These are phyloP conservation scores for Penicillium longicatenatum DNA, from an alignment of 495 filamentous ascomycete species.

Conservation along the genomic window DNA sequence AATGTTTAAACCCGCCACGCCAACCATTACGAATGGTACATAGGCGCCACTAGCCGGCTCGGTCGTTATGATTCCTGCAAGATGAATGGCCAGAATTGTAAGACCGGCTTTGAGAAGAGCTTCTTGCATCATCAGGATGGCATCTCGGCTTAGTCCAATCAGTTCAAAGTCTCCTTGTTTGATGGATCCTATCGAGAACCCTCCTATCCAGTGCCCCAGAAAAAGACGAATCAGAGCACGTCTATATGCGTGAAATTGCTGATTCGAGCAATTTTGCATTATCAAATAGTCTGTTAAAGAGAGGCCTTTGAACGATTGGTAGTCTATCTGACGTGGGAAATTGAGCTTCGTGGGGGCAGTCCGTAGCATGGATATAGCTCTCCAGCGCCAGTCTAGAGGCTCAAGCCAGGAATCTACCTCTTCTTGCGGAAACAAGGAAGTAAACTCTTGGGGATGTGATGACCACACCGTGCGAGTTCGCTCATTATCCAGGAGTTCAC, in stretches of 20 bases:
- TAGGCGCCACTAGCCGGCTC: too few species aligned
- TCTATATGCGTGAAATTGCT: not conserved
- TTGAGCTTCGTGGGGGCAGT: not conserved
- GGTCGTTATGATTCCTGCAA: too few species aligned
- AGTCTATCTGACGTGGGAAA: not conserved
- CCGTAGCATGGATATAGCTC: not conserved
- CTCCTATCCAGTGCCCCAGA: not conserved
- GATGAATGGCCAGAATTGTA: too few species aligned
- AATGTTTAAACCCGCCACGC: too few species aligned
- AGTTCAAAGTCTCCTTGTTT: not conserved
- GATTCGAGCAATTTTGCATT: not conserved
- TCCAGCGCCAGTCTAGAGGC: not conserved
- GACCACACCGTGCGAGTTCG: conserved; percentile 3
- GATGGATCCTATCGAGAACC: not conserved
- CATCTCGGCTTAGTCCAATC: not conserved
- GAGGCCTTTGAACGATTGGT: not conserved
- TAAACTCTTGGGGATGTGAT: conserved; percentile 4
- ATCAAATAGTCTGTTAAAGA: not conserved
- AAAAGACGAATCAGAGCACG: not conserved
- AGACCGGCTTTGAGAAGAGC: too few species aligned
- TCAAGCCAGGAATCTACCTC: not conserved
- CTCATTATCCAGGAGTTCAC: conserved; percentile 2
- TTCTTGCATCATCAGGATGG: too few species aligned
- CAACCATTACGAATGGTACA: too few species aligned
- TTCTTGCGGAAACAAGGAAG: not conserved